Evolutionary conservation across 2,329 filamentous ascomycete species (phyloP).

Genomic region (Aspergillus sp.): DNA sequence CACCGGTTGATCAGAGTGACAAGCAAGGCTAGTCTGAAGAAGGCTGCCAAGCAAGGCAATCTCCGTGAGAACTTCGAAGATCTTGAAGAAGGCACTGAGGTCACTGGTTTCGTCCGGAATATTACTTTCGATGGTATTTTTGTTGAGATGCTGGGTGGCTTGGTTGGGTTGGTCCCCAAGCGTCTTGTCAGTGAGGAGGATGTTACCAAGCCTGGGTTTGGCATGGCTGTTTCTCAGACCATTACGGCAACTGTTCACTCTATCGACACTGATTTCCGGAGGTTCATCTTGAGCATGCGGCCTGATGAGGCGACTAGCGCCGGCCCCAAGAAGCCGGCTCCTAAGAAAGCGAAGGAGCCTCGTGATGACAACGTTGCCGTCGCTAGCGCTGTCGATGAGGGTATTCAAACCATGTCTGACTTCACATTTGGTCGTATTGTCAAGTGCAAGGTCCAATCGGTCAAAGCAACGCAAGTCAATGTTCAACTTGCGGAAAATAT

Average conservation of each 20-base stretch:
- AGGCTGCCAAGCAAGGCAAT: slow-evolving; percentile 63
- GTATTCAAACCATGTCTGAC: slow-evolving; percentile 61
- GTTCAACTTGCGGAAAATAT: slow-evolving; percentile 80
- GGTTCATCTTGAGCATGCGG: slow-evolving; percentile 61
- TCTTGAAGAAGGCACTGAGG: slow-evolving; percentile 59
- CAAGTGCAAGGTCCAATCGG: slow-evolving; percentile 70
- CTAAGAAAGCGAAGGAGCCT: slow-evolving; percentile 23
- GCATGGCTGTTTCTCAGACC: slow-evolving; percentile 68
- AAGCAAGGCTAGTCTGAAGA: slow-evolving; percentile 74
- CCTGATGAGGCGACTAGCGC: slow-evolving; percentile 45
- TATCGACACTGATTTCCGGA: slow-evolving; percentile 61
- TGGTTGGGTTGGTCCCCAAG: slow-evolving; percentile 75
- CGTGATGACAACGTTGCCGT: slow-evolving; percentile 23
- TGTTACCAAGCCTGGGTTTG: slow-evolving; percentile 64
- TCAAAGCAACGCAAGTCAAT: slow-evolving; percentile 90
- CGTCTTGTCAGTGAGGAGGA: slow-evolving; percentile 67
- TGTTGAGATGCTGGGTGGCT: slow-evolving; percentile 73
- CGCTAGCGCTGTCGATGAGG: slow-evolving; percentile 58
- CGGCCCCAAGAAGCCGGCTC: slow-evolving; percentile 28
- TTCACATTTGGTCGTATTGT: slow-evolving; percentile 65
- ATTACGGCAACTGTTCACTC: slow-evolving; percentile 65
- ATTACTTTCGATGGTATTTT: slow-evolving; percentile 76
- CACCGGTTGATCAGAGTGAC: slow-evolving; percentile 70
- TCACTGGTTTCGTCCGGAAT: slow-evolving; percentile 77
- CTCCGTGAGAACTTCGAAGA: slow-evolving; percentile 68